Conservation (phyloP, 768 basidiomycete genomes). For the Pleurotus djamor region DNA sequence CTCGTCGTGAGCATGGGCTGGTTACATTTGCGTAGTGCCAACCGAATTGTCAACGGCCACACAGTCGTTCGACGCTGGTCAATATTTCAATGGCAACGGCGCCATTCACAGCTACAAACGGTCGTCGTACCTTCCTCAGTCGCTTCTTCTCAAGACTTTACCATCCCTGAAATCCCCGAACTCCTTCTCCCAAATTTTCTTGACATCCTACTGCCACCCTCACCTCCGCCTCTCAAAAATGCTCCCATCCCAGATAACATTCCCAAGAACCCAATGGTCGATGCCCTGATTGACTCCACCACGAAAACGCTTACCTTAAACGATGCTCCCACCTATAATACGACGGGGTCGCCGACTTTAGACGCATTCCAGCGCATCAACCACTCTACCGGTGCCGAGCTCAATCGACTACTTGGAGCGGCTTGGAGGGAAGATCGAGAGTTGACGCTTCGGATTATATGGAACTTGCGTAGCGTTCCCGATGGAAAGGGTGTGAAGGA, state of each 20-base stretch:
- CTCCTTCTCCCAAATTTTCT: constrained; percentile 56
- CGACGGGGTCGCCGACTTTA: constrained; percentile 49
- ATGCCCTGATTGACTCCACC: constrained; percentile 39
- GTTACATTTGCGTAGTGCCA: not conserved
- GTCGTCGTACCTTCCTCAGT: not conserved
- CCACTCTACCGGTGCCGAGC: constrained; percentile 13
- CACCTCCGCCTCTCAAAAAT: not conserved
- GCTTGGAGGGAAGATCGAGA: constrained; percentile 60
- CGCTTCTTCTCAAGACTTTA: constrained; percentile 38
- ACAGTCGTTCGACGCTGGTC: no score
- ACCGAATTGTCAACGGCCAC: no score
- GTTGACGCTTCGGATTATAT: constrained; percentile 62
- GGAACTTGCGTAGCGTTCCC: constrained; percentile 67
- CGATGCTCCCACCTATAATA: constrained; percentile 43
- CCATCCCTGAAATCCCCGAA: constrained; percentile 56
- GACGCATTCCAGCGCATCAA: constrained; percentile 55
- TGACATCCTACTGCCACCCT: constrained; percentile 53
- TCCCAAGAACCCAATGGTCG: constrained; percentile 48
- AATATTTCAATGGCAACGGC: no score
- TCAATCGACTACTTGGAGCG: constrained; percentile 35
- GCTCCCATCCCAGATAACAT: no score
- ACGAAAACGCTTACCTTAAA: constrained; percentile 53
- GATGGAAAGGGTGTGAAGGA: constrained; percentile 65
- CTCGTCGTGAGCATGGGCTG: no score
- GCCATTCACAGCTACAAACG: not conserved